Evolutionary conservation across 192 early-diverging fungal species (phyloP).

Genomic region (Haplosporangium gracile): DNA sequence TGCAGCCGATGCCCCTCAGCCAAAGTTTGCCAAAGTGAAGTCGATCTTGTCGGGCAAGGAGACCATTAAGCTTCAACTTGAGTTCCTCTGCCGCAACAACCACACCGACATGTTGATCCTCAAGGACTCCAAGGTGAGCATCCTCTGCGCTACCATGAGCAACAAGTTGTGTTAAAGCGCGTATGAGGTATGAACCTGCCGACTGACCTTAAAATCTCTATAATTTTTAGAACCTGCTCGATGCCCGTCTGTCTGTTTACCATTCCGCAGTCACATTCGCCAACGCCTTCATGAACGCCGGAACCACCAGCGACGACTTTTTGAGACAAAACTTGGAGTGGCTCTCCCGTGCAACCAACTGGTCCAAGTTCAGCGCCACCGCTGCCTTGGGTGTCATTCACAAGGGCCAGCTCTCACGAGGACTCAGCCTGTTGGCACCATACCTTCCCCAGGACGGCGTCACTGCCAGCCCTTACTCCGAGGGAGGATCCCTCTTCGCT

Average conservation of each 20-base stretch:
- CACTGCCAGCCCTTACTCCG: conserved; percentile 89
- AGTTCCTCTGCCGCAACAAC: conserved; percentile 97
- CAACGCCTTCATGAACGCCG: conserved; percentile 98
- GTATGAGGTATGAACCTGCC: not conserved
- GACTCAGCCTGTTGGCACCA: conserved; percentile 85
- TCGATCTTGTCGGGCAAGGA: conserved; percentile 91
- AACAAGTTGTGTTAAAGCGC: not conserved
- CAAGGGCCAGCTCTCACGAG: conserved; percentile 93
- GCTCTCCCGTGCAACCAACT: conserved; percentile 96
- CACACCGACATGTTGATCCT: conserved; percentile 96
- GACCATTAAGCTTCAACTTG: conserved; percentile 92
- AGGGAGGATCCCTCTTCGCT: conserved; percentile 98
- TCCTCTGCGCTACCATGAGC: not conserved
- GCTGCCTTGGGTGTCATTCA: conserved; percentile 98
- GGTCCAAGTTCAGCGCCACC: conserved; percentile 99
- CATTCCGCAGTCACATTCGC: conserved; percentile 97
- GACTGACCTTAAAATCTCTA: not conserved
- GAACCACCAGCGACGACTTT: conserved; percentile 98
- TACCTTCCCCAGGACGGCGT: conserved; percentile 96
- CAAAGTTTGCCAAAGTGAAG: conserved; percentile 71
- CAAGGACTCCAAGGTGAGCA: conserved; percentile 85
- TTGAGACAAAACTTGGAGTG: conserved; percentile 97
- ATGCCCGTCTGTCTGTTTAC: conserved; percentile 91
- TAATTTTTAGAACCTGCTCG: conserved; percentile 79
- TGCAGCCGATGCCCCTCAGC: conserved; percentile 31